A percentile compares a stretch with the other conserved stretches of the same genome.
phyloP scores from a whole-genome alignment of 1,284 basidiomycete genomes.

The Ceratobasidium sp. region DNA sequence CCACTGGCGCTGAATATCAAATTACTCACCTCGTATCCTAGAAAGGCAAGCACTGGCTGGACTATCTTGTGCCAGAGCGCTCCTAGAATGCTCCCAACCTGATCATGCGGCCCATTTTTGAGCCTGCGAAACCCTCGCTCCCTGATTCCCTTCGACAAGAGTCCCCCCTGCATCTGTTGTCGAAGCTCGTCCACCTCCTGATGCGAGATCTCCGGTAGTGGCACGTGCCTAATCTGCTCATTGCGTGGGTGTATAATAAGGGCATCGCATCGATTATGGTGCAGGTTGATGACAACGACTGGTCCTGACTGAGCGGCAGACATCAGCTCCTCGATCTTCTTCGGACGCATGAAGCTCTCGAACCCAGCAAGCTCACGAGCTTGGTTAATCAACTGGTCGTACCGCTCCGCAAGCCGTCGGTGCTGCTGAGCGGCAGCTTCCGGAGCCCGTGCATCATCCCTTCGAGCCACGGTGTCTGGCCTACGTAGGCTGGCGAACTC shows the following conservation, averaged over 20 bases:
- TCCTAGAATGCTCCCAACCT: not conserved
- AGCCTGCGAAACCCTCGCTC: not conserved
- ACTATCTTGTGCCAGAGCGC: slow-evolving; percentile 11
- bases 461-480: not conserved
- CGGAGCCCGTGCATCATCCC: no score
- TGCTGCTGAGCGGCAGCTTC: not conserved
- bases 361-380: not conserved
- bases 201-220: not conserved
- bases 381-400: not conserved
- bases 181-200: not conserved
- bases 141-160: not conserved
- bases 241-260: not conserved
- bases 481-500: not conserved
- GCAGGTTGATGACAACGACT: not conserved
- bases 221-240: not conserved
- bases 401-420: slow-evolving; percentile 3
- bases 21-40: slow-evolving; percentile 5
- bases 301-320: not conserved
- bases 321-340: not conserved
- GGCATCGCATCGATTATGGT: not conserved
- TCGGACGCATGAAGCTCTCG: not conserved
- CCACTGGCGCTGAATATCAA: no score
- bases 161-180: not conserved
- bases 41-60: slow-evolving; percentile 1
- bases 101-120: not conserved